Evolutionary conservation across 2,329 filamentous ascomycete species (phyloP).

Genomic region (Harringtonia aguacate): DNA sequence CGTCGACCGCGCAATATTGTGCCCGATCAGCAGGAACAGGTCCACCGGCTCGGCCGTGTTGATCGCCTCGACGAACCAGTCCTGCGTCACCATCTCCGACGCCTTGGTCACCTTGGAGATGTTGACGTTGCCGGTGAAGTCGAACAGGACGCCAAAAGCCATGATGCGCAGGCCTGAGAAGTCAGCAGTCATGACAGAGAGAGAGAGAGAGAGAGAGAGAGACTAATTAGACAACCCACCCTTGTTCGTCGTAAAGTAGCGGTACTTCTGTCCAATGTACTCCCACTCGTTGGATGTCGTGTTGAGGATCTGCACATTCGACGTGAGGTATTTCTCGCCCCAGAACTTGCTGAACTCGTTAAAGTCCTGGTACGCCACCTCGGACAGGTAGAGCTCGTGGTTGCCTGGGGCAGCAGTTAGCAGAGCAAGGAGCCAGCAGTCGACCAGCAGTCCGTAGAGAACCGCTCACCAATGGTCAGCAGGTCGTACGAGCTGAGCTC

Average conservation of each 20-base stretch:
- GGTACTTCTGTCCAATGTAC: constrained; percentile 31
- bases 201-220: neutral
- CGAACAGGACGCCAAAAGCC: constrained; percentile 33
- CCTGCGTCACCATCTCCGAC: constrained; percentile 35
- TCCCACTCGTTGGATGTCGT: constrained; percentile 25
- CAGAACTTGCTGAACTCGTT: constrained; percentile 46
- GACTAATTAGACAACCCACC: too few species aligned
- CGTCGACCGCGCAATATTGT: constrained; percentile 44
- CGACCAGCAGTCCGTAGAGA: too few species aligned
- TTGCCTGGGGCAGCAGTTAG: constrained; percentile 31
- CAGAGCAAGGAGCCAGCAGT: neutral
- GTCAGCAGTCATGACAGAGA: neutral
- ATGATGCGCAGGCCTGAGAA: constrained; percentile 25
- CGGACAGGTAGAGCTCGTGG: constrained; percentile 54
- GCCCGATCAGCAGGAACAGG: constrained; percentile 51
- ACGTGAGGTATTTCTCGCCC: constrained; percentile 33
- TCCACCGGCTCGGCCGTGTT: constrained; percentile 45
- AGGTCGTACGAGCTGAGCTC: constrained; percentile 29
- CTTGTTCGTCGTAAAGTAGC: constrained; percentile 30
- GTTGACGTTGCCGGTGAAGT: constrained; percentile 46
- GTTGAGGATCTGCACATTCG: constrained; percentile 33
- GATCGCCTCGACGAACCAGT: constrained; percentile 51
- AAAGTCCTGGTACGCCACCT: constrained; percentile 52
- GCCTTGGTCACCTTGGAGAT: constrained; percentile 49
- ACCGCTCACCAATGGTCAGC: constrained; percentile 25